Percentiles rank a stretch among this genome's conserved stretches.
These are phyloP conservation scores for Noccaea caerulescens DNA, from an alignment of 345 rosid species.

Conservation along the genomic window DNA sequence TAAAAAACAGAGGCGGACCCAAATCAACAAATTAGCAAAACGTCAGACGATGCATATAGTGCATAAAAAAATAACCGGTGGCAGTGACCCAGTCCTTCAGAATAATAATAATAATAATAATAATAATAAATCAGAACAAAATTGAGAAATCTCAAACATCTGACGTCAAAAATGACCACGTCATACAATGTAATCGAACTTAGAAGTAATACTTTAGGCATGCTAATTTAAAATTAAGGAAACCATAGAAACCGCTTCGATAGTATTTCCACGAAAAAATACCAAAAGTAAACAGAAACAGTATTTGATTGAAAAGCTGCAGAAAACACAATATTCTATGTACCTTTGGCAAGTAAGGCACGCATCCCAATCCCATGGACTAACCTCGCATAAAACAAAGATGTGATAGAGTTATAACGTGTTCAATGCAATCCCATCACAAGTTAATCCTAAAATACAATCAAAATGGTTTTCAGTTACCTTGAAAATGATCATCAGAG, in stretches of 20 bases:
- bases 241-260: conserved; percentile 2
- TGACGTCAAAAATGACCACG: conserved; percentile 10
- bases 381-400: conserved; percentile 60
- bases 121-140: conserved; percentile 14
- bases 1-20: conserved; percentile 27
- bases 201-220: conserved; percentile 4
- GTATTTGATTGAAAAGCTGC: conserved; percentile 15
- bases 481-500: conserved; percentile 97
- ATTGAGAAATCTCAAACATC: conserved; percentile 12
- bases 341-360: conserved; percentile 91
- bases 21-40: conserved; percentile 36
- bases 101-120: neutral
- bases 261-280: conserved; percentile 12
- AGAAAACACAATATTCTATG: conserved; percentile 29
- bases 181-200: conserved; percentile 3
- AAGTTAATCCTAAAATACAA: conserved; percentile 13
- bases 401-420: conserved; percentile 16
- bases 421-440: conserved; percentile 15
- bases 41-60: conserved; percentile 5
- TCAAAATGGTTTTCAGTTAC: conserved; percentile 45
- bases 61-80: neutral
- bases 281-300: conserved; percentile 26
- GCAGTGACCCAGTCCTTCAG: conserved; percentile 19
- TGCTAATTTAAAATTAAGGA: conserved; percentile 13
- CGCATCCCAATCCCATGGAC: conserved; percentile 98